phyloP scores from a whole-genome alignment of 805 yeast genomes.

The Scheffersomyces stipitis region DNA sequence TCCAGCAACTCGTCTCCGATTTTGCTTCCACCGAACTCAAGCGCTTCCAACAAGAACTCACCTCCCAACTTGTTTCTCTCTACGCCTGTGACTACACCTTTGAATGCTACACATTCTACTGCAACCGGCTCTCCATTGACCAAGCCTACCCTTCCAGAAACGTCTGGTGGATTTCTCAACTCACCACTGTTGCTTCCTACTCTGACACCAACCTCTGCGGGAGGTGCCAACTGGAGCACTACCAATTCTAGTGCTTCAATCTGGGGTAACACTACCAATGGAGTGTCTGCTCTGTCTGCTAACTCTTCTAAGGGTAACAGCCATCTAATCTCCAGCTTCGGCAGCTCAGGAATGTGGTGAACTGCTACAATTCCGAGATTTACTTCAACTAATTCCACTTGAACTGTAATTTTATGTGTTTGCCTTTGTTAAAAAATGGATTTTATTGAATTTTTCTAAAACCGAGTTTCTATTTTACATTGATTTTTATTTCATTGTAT shows the following conservation, averaged over 20 bases:
- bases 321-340: slow-evolving; percentile 12
- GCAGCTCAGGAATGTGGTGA: slow-evolving; percentile 20
- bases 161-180: slow-evolving; percentile 11
- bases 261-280: slow-evolving; percentile 21
- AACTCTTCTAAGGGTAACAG: slow-evolving; percentile 5
- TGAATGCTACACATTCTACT: slow-evolving; percentile 3
- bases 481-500: no score
- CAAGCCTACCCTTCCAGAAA: neutral
- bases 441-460: no score
- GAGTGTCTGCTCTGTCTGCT: slow-evolving; percentile 7
- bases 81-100: slow-evolving; percentile 5
- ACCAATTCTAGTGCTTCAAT: slow-evolving; percentile 14
- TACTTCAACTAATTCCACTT: no score
- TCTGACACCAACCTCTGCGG: slow-evolving; percentile 4
- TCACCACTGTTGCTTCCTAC: slow-evolving; percentile 17
- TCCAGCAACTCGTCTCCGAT: slow-evolving; percentile 16
- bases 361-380: no score
- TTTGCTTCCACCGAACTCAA: slow-evolving; percentile 17
- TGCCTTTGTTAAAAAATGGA: no score
- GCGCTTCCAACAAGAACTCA: slow-evolving; percentile 15
- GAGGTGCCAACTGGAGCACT: slow-evolving; percentile 12
- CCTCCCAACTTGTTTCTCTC: slow-evolving; percentile 24
- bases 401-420: no score
- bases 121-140: slow-evolving; percentile 1
- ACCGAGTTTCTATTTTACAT: neutral